These are phyloP conservation scores for Helichrysum umbraculigerum DNA, from an alignment of 129 eudicot species.

Conservation along the genomic window DNA sequence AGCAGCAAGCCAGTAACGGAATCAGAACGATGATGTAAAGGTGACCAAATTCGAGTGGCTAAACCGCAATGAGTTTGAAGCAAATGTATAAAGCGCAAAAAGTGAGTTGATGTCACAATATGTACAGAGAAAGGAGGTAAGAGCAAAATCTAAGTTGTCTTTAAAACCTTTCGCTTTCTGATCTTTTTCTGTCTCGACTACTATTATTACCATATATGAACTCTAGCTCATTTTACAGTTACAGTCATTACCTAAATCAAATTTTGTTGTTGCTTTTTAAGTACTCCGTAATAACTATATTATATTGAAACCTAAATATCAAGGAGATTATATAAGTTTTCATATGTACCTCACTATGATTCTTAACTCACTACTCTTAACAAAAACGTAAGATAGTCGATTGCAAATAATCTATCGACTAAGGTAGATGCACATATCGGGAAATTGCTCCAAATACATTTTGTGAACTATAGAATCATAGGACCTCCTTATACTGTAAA, in stretches of 20 bases:
- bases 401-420: too few relatives aligned
- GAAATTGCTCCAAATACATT: too few relatives aligned
- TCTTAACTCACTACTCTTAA: not conserved
- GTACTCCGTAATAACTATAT: not conserved
- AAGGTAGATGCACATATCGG: too few relatives aligned
- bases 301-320: too few relatives aligned
- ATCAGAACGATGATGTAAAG: constrained; percentile 23
- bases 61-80: constrained; percentile 47
- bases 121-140: constrained; percentile 1
- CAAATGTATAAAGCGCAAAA: constrained; percentile 51
- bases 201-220: not conserved
- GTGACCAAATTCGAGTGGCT: constrained; percentile 21
- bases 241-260: not conserved
- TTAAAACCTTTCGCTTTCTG: not conserved
- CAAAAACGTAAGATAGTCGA: not conserved
- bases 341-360: not conserved
- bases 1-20: constrained; percentile 12
- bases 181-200: not conserved
- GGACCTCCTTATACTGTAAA: too few relatives aligned
- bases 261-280: constrained; percentile 6
- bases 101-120: constrained; percentile 8
- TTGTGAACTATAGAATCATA: too few relatives aligned
- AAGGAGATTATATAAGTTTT: not conserved
- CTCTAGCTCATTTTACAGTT: constrained; percentile 4
- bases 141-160: not conserved